phyloP scores from a whole-genome alignment of 768 basidiomycete species.

The Suillus brevipes region DNA sequence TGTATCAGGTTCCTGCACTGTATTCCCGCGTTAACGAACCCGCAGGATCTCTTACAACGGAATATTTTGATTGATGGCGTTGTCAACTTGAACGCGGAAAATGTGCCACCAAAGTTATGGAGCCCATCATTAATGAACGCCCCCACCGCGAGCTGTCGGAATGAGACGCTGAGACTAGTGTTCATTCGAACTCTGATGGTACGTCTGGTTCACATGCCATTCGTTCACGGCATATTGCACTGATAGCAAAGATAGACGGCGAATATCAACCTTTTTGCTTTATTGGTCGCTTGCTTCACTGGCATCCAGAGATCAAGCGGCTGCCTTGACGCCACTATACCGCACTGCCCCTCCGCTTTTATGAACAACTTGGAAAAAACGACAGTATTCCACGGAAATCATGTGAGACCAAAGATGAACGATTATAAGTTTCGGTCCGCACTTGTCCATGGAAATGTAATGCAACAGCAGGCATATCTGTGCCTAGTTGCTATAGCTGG shows the following conservation, averaged over 20 bases:
- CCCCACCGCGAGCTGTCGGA: not conserved
- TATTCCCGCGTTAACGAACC: not conserved
- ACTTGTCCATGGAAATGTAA: not conserved
- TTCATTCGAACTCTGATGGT: not conserved
- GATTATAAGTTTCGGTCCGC: not conserved
- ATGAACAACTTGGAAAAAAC: not conserved
- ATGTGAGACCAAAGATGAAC: not conserved
- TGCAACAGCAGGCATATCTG: not conserved
- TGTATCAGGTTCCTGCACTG: not conserved
- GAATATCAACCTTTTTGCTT: not conserved
- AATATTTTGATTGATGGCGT: not conserved
- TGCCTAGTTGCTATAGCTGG: not conserved
- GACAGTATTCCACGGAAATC: not conserved
- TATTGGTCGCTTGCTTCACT: not conserved
- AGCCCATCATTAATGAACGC: not conserved
- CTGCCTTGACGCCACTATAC: not conserved
- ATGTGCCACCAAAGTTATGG: not conserved
- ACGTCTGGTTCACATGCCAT: conserved; percentile 1
- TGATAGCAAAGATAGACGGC: not conserved
- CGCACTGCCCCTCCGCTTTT: not conserved
- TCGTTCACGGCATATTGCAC: not conserved
- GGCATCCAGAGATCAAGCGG: not conserved
- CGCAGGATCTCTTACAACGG: not conserved
- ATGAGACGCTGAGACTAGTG: not conserved
- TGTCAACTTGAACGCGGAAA: not conserved